Conservation (phyloP, 805 yeast species). For the Yarrowia sp. region DNA sequence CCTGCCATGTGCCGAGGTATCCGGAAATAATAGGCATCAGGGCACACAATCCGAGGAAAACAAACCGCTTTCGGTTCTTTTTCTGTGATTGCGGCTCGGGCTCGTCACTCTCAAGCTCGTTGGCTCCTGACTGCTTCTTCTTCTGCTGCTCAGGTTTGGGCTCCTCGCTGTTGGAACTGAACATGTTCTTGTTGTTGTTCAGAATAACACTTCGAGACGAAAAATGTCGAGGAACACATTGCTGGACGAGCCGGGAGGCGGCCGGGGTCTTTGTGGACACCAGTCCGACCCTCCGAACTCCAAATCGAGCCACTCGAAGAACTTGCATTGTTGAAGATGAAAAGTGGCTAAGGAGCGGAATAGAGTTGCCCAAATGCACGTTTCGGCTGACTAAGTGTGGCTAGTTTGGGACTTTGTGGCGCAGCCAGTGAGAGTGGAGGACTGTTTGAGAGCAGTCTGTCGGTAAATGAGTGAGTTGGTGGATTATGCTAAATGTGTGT, state of each 20-base stretch:
- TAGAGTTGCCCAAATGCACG: conserved; percentile 12
- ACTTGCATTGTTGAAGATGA: conserved; percentile 37
- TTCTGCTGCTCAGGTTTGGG: conserved; percentile 9
- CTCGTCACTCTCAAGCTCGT: conserved; percentile 37
- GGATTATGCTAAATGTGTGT: too few species aligned
- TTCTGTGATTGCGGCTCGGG: conserved; percentile 29
- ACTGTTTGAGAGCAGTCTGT: not conserved
- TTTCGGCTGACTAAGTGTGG: conserved; percentile 9
- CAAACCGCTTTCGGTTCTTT: conserved; percentile 45
- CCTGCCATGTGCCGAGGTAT: conserved; percentile 93
- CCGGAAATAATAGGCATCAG: conserved; percentile 90
- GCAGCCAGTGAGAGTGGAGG: not conserved
- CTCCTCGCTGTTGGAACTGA: conserved; percentile 25
- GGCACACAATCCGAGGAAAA: conserved; percentile 54
- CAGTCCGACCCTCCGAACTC: conserved; percentile 19
- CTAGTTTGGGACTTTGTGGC: conserved; percentile 24
- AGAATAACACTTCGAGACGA: conserved; percentile 12
- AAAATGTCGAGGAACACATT: conserved; percentile 8
- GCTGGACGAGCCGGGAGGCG: not conserved
- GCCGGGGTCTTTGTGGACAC: conserved; percentile 4
- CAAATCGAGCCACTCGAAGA: conserved; percentile 31
- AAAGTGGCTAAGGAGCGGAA: conserved; percentile 31
- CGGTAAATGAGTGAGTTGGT: too few species aligned
- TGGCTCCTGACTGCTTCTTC: conserved; percentile 28
- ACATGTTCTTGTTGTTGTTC: conserved; percentile 38